Evolutionary conservation across 306 rosid species (phyloP).

Genomic region (Elaeagnus macrophylla): DNA sequence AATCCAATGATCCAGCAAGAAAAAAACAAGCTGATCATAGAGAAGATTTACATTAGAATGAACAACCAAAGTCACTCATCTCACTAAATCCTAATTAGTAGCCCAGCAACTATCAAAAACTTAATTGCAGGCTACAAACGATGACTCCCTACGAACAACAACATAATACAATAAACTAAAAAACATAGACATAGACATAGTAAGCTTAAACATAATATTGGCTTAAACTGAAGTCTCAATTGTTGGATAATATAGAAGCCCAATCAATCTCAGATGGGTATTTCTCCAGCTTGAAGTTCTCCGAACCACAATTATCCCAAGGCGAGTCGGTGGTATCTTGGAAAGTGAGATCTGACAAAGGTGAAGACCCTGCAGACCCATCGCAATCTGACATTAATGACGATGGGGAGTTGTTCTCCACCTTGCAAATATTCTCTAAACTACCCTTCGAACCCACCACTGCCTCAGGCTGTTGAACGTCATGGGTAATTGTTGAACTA

Average conservation of each 20-base stretch:
- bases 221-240: too few species aligned
- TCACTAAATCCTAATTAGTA: too few species aligned
- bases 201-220: too few species aligned
- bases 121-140: slow-evolving; percentile 48
- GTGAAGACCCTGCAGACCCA: slow-evolving; percentile 65
- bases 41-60: slow-evolving; percentile 31
- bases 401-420: slow-evolving; percentile 32
- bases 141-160: not conserved
- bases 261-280: slow-evolving; percentile 95
- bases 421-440: slow-evolving; percentile 26
- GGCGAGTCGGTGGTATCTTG: slow-evolving; percentile 38
- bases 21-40: slow-evolving; percentile 47
- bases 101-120: slow-evolving; percentile 73
- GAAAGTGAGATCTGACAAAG: slow-evolving; percentile 74
- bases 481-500: slow-evolving; percentile 4
- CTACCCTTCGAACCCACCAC: slow-evolving; percentile 5
- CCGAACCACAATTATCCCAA: slow-evolving; percentile 47
- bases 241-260: slow-evolving; percentile 47
- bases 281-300: slow-evolving; percentile 42
- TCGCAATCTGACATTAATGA: slow-evolving; percentile 47
- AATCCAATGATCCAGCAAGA: slow-evolving; percentile 39
- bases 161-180: not conserved
- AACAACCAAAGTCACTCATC: slow-evolving; percentile 7
- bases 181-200: not conserved
- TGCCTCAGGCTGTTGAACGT: slow-evolving; percentile 1